A percentile compares a stretch with the other conserved stretches of the same genome.
These are phyloP conservation scores for Calophaca sinica DNA, from an alignment of 306 rosid species.

Conservation along the genomic window DNA sequence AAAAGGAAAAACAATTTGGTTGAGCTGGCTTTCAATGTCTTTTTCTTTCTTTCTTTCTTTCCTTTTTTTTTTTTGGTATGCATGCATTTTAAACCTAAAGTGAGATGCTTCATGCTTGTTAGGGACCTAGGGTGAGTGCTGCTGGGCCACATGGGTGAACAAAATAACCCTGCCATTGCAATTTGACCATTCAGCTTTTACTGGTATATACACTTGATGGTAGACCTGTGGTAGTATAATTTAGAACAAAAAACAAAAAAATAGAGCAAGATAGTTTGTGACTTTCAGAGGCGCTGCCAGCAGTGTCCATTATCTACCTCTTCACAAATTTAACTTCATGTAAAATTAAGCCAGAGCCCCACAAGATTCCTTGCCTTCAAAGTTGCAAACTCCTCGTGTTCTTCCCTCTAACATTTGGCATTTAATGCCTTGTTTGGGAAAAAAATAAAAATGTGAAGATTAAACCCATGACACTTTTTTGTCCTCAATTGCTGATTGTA, in stretches of 20 bases:
- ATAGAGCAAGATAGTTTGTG: slow-evolving; percentile 19
- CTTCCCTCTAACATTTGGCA: slow-evolving; percentile 37
- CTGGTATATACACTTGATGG: slow-evolving; percentile 1
- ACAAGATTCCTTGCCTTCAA: slow-evolving; percentile 48
- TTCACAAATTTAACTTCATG: slow-evolving; percentile 36
- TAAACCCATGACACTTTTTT: slow-evolving; percentile 44
- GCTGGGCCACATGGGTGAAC: slow-evolving; percentile 31
- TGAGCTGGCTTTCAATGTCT: neutral
- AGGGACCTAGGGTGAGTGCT: slow-evolving; percentile 8
- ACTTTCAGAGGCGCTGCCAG: slow-evolving; percentile 42
- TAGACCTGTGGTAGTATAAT: slow-evolving; percentile 26
- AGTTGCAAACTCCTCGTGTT: slow-evolving; percentile 34
- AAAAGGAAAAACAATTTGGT: neutral
- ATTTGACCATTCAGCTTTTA: slow-evolving; percentile 50
- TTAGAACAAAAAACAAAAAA: slow-evolving; percentile 28
- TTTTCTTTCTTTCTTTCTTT: too few relatives aligned
- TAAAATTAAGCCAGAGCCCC: slow-evolving; percentile 38
- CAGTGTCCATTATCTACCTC: slow-evolving; percentile 6
- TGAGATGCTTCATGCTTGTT: neutral
- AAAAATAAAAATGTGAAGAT: slow-evolving; percentile 8
- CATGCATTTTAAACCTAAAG: neutral
- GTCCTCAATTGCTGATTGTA: slow-evolving; percentile 45
- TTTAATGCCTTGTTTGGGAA: slow-evolving; percentile 37
- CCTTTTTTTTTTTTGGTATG: neutral
- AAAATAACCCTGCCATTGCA: slow-evolving; percentile 19